Base-by-base conservation (phyloP, 306 rosid species). In the Cercis canadensis region DNA sequence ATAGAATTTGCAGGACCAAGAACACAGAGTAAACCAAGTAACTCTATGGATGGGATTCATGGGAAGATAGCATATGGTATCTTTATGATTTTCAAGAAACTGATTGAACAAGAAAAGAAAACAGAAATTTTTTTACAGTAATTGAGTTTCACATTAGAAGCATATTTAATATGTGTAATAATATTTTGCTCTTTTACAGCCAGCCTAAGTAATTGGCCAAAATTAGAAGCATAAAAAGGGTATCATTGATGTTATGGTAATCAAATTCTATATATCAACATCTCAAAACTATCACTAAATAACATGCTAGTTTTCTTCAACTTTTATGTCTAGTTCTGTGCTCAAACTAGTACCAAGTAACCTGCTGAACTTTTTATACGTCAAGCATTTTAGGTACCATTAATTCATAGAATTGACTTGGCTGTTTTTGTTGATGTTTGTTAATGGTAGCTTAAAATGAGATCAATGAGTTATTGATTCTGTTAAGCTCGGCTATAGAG, bases 311-410 rank as follows among this genome's bases (percentile, higher is more conserved):
- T 2, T 2, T 8, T 49, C 17, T 19, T 11, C 16, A 41, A 15
- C 49, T 12, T 18, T 18, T 13, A 17, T 33, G 17, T 50, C 16
- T 19, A 19, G 18, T n/a, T n/a, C 15, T 8, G 12, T 15, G 6
- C 13, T 34, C 5, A 14, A 52, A 60, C 11, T 24, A 24, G 15
- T 0, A 10, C 46, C 6, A 15, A 44, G n/a, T n/a, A n/a, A n/a
- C n/a, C n/a, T n/a, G n/a, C n/a, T n/a, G n/a, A n/a, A 5, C 29
- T 47, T 66, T 55, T 57, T 58, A n/a, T 52, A 44, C 40, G 59
- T 8, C 47, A 73, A 73, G 69, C 29, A 68, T 45, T 55, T 61
- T 67, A 62, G 72, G 76, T 55, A 52, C 59, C 57, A 73, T 40
- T 66, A 55, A 59, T 54, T 29, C 14, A 45, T 63, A 43, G 13